Base-by-base conservation (phyloP, 441 rosid species). In the Pelargonium myrrhifolium region DNA sequence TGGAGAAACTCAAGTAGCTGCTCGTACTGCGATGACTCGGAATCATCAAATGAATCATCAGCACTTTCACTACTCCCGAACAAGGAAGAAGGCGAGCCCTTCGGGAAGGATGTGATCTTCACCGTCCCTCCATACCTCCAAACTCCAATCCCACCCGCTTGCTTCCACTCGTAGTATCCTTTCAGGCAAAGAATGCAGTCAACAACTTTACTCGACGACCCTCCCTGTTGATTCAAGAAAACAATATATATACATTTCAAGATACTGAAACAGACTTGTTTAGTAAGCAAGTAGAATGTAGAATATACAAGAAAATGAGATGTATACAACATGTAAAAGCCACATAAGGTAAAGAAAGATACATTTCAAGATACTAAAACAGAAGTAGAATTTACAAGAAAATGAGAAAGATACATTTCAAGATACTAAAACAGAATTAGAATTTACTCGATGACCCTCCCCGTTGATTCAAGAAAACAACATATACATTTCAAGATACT, bases 61-160 rank as follows among this genome's bases (percentile, higher is more conserved):
- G 89, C 83, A 77, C 86, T 87, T 77, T 86, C 97, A 64, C 93
- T 86, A 59, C 96, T 31, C 6, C 37, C 82, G 28, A 86, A 68
- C 58, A 80, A 72, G 56, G 86, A 88, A 9, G 79, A 65, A 0
- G 88, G 80, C 24, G 93, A 86, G 56, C 76, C 81, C 76, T 86
- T 93, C 0, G 93, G 92, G 6, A 93, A 79, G 59, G 93, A 82
- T 5, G 84, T 85, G 65, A 93, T 93, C 87, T 86, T 93, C 64
- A 93, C 96, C 24, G 89, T 89, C 58, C 99, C 99, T 65, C 99
- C 97, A 70, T 93, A 93, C 69, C 96, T 85, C 97, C 97, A 93
- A 17, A 93, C 86, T 67, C 99, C 99, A 14, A 82, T 83, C 65
- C 95, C 99, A 64, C 99, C 99, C 0, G 93, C 86, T 75, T 88